Conservation (phyloP, 1,284 basidiomycete species). For the Rhodotorula sp. region DNA sequence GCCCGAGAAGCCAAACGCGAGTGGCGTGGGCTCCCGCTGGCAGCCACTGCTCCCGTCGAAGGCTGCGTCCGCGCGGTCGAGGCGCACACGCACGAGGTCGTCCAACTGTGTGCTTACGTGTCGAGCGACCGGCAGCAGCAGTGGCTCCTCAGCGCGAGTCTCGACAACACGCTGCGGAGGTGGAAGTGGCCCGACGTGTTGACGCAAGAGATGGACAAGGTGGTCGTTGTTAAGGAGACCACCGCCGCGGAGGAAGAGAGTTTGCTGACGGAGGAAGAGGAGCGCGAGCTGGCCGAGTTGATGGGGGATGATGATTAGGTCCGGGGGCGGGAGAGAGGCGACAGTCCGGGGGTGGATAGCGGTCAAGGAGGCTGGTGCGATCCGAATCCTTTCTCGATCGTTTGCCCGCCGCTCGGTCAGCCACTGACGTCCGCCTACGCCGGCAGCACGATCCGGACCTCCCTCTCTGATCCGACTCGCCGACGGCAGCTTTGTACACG, state of each 20-base stretch:
- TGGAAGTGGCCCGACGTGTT: constrained; percentile 54
- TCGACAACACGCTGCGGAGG: constrained; percentile 79
- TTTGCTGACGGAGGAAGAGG: constrained; percentile 40
- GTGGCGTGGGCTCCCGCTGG: constrained; percentile 14
- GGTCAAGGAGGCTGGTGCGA: too few species aligned
- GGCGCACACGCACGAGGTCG: constrained; percentile 84
- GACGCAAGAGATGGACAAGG: constrained; percentile 11
- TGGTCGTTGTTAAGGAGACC: constrained; percentile 25
- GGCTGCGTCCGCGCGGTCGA: constrained; percentile 62
- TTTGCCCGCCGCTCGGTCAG: too few species aligned
- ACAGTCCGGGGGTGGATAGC: too few species aligned
- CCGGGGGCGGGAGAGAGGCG: too few species aligned
- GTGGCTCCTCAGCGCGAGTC: constrained; percentile 75
- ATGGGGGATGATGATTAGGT: constrained; percentile 33
- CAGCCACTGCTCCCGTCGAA: constrained; percentile 28
- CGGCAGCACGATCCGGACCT: too few species aligned
- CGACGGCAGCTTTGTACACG: too few species aligned
- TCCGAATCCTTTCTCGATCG: too few species aligned
- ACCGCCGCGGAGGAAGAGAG: constrained; percentile 16
- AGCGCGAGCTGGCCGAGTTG: constrained; percentile 37
- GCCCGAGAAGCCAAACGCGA: constrained; percentile 8
- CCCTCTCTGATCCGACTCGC: too few species aligned
- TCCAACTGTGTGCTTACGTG: constrained; percentile 68
- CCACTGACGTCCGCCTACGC: too few species aligned
- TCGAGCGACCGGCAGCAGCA: constrained; percentile 49